Conservation (phyloP, 2,329 filamentous ascomycete species). For the Penicillium sp. region DNA sequence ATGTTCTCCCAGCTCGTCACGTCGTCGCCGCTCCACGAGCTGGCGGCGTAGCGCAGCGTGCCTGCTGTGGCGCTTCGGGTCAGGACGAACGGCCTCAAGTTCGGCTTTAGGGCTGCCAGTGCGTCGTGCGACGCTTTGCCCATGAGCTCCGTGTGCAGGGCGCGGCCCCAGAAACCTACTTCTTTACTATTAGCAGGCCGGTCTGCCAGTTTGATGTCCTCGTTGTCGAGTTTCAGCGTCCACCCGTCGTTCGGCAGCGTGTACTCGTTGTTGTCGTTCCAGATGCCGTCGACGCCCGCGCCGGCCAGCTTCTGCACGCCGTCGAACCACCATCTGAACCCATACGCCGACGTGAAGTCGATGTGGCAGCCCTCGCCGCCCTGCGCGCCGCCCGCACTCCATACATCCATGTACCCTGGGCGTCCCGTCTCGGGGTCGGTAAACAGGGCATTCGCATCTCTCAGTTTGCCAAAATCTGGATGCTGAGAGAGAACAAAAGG, state of each 20-base stretch:
- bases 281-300: slow-evolving; percentile 67
- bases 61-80: slow-evolving; percentile 68
- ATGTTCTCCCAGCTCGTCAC: slow-evolving; percentile 70
- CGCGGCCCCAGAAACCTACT: slow-evolving; percentile 67
- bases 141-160: slow-evolving; percentile 67
- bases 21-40: slow-evolving; percentile 72
- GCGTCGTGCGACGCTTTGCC: slow-evolving; percentile 68
- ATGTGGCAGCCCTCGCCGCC: slow-evolving; percentile 68
- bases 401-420: slow-evolving; percentile 59
- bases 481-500: slow-evolving; percentile 66
- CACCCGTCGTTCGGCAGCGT: slow-evolving; percentile 63
- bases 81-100: slow-evolving; percentile 62
- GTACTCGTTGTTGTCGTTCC: slow-evolving; percentile 79
- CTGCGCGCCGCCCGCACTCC: slow-evolving; percentile 69
- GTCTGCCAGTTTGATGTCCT: slow-evolving; percentile 29
- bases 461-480: slow-evolving; percentile 61
- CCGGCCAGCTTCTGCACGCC: slow-evolving; percentile 60
- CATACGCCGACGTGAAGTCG: slow-evolving; percentile 66
- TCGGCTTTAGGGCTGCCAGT: slow-evolving; percentile 55
- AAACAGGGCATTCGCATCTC: slow-evolving; percentile 60
- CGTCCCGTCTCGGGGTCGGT: slow-evolving; percentile 52
- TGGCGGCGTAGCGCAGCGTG: slow-evolving; percentile 66
- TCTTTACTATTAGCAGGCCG: slow-evolving; percentile 33
- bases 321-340: slow-evolving; percentile 68
- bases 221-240: slow-evolving; percentile 55